Conservation (phyloP, 2,329 filamentous ascomycete species). For the Hymenoscyphus albidus region DNA sequence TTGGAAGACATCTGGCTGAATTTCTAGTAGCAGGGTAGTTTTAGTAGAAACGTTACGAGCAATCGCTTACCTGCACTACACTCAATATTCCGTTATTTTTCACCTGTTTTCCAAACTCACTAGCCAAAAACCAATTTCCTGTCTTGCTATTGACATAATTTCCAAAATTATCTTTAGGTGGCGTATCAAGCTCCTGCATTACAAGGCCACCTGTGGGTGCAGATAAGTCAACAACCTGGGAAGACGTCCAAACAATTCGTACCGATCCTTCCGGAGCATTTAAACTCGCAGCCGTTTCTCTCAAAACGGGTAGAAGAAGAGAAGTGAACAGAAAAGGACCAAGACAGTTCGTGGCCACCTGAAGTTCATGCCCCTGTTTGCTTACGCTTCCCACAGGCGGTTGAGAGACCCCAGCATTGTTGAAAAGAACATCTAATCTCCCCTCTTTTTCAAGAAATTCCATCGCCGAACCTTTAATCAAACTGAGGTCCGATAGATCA, state of each 20-base stretch:
- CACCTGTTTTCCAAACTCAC: background rate
- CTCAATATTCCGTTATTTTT: background rate
- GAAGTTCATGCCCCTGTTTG: slow-evolving; percentile 35
- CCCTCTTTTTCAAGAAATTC: slow-evolving; percentile 36
- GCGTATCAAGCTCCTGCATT: slow-evolving; percentile 11
- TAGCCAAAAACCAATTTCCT: background rate
- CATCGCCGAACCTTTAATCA: slow-evolving; percentile 35
- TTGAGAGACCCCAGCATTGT: slow-evolving; percentile 38
- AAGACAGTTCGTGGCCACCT: slow-evolving; percentile 36
- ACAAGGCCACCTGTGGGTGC: slow-evolving; percentile 16
- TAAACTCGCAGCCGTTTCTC: slow-evolving; percentile 7
- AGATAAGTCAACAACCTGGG: slow-evolving; percentile 17
- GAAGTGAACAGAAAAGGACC: slow-evolving; percentile 38
- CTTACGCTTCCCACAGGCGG: slow-evolving; percentile 30
- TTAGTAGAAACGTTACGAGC: background rate
- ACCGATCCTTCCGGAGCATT: slow-evolving; percentile 13
- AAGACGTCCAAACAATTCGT: slow-evolving; percentile 23
- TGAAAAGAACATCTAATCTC: slow-evolving; percentile 40
- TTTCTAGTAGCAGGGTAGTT: background rate
- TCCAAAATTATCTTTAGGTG: background rate
- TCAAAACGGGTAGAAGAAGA: slow-evolving; percentile 30
- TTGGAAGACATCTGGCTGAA: background rate
- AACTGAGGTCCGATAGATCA: slow-evolving; percentile 38
- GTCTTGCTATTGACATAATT: slow-evolving; percentile 3
- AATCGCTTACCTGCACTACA: background rate